Conservation (phyloP, 768 basidiomycete genomes). For the Lepiota brunneoincarnata region DNA sequence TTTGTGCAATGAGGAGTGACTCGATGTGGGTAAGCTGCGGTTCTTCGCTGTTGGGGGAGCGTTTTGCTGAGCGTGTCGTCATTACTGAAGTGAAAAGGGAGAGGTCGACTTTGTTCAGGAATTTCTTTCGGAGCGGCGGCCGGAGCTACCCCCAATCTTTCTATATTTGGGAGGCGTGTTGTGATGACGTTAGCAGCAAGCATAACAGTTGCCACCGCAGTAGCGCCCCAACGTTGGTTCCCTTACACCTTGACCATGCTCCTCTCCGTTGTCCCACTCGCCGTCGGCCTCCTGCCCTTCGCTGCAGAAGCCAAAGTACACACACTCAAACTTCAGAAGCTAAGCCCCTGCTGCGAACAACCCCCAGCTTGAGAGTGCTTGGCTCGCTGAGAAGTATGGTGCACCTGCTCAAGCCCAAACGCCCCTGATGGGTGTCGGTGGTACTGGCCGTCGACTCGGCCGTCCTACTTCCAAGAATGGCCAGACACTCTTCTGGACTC, state of each 20-base stretch:
- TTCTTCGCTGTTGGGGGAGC: slow-evolving; percentile 18
- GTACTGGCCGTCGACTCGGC: slow-evolving; percentile 59
- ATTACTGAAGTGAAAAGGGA: slow-evolving; percentile 17
- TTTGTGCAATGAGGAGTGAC: slow-evolving; percentile 80
- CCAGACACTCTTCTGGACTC: slow-evolving; percentile 78
- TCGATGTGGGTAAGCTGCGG: slow-evolving; percentile 44
- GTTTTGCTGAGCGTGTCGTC: slow-evolving; percentile 30
- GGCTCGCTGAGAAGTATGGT: slow-evolving; percentile 94
- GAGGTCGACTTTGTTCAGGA: neutral
- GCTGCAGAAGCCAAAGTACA: slow-evolving; percentile 59
- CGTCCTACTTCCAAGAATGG: slow-evolving; percentile 36
- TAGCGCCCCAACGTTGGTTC: neutral
- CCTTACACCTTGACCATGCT: slow-evolving; percentile 27
- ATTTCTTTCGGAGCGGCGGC: neutral
- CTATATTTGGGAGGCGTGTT: neutral
- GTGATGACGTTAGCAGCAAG: slow-evolving; percentile 7
- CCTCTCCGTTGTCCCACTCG: slow-evolving; percentile 30
- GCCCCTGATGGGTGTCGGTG: slow-evolving; percentile 74
- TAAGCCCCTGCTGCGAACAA: slow-evolving; percentile 61
- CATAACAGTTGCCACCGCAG: slow-evolving; percentile 5
- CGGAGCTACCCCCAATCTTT: no score
- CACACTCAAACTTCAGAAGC: slow-evolving; percentile 89
- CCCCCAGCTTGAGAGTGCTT: slow-evolving; percentile 71
- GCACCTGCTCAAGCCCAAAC: slow-evolving; percentile 39
- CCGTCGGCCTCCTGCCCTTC: slow-evolving; percentile 46